Evolutionary conservation across 23 red algal genomes (phyloP).

Genomic region (Gracilariopsis chorda): DNA sequence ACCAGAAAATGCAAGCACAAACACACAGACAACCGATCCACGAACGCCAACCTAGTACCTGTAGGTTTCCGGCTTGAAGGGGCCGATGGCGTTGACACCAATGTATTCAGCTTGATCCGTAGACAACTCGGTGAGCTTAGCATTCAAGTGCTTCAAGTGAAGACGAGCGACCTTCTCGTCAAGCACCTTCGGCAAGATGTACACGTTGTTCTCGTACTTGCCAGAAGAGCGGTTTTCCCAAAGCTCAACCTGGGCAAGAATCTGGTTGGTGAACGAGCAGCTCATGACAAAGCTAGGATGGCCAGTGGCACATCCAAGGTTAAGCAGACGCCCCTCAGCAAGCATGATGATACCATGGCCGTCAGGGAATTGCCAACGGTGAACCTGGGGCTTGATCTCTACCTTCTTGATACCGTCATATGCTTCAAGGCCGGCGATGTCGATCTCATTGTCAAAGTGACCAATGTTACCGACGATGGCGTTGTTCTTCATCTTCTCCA

Average conservation of each 20-base stretch:
- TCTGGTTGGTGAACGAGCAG: conserved; percentile 99
- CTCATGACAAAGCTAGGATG: conserved; percentile 99
- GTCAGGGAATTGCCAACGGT: conserved; percentile 93
- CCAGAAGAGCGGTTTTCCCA: conserved; percentile 83
- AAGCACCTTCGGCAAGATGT: conserved; percentile 96
- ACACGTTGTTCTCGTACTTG: conserved; percentile 99
- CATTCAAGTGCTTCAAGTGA: conserved; percentile 84
- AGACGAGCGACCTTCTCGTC: conserved; percentile 99
- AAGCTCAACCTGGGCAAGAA: conserved; percentile 94
- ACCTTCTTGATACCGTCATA: conserved; percentile 78
- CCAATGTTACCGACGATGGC: conserved; percentile 99
- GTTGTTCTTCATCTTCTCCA: conserved; percentile 97
- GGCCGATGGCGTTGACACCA: conserved; percentile 58
- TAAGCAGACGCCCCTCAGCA: conserved; percentile 95
- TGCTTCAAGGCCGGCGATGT: conserved; percentile 82
- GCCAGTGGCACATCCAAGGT: conserved; percentile 98
- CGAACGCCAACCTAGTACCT: conserved; percentile 95
- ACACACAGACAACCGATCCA: too few species aligned
- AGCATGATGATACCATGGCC: conserved; percentile 95
- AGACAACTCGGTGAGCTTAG: conserved; percentile 90
- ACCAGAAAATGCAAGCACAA: too few species aligned
- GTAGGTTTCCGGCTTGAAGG: conserved; percentile 95
- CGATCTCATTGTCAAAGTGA: conserved; percentile 99
- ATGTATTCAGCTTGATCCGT: conserved; percentile 90
- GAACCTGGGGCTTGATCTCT: conserved; percentile 97